phyloP scores from a whole-genome alignment of 495 filamentous ascomycete species.

The Tuber calosporum region DNA sequence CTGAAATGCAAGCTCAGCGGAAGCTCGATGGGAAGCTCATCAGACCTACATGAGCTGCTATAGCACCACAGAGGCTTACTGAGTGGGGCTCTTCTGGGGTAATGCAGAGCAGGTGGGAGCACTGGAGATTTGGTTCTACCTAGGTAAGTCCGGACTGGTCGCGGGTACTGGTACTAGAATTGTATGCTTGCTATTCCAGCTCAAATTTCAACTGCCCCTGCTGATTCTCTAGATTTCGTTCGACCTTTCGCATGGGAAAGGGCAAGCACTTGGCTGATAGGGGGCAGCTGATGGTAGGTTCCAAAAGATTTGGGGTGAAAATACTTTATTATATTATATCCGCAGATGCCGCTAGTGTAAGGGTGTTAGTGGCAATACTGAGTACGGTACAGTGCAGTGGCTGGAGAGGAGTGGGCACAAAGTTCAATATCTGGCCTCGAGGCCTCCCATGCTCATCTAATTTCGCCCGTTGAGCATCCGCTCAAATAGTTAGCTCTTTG shows the following conservation, averaged over 20 bases:
- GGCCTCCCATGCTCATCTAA: neutral
- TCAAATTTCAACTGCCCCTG: neutral
- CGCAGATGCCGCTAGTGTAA: neutral
- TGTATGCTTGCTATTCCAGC: neutral
- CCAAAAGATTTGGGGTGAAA: neutral
- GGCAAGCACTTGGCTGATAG: neutral
- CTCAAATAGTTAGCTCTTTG: neutral
- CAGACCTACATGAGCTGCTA: neutral
- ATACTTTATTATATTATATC: neutral
- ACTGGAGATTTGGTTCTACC: neutral
- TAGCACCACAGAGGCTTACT: neutral
- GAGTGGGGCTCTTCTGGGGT: neutral
- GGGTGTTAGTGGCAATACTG: neutral
- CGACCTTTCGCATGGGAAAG: neutral
- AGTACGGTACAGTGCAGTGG: neutral
- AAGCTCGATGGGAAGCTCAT: neutral
- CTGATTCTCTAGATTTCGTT: neutral
- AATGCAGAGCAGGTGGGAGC: neutral
- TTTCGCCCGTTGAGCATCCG: neutral
- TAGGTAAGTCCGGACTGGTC: neutral
- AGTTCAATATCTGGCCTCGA: neutral
- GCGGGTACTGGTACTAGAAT: neutral
- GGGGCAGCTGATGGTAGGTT: neutral
- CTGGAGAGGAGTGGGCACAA: neutral
- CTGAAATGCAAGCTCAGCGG: neutral